Conservation (phyloP, 495 filamentous ascomycete genomes). For the Cryomyces antarcticus region DNA sequence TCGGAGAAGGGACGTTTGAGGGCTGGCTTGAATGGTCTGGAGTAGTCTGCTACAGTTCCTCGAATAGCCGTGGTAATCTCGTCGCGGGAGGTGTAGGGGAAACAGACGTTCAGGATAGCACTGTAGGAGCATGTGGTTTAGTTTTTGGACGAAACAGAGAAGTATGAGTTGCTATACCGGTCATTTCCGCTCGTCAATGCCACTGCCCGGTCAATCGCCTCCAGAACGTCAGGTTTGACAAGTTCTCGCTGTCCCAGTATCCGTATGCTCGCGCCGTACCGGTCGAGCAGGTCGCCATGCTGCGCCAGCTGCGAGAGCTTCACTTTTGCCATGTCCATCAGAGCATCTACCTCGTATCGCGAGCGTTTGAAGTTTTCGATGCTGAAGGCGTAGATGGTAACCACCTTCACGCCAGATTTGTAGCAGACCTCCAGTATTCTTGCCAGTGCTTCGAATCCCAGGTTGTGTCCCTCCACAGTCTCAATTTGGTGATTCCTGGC, state of each 20-base stretch:
- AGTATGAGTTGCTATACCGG: too few species aligned
- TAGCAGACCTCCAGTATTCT: slow-evolving; percentile 95
- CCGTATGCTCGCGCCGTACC: slow-evolving; percentile 72
- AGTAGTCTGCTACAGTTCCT: slow-evolving; percentile 66
- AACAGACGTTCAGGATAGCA: slow-evolving; percentile 84
- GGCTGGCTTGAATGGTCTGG: slow-evolving; percentile 34
- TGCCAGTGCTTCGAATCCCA: slow-evolving; percentile 89
- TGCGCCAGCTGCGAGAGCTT: slow-evolving; percentile 80
- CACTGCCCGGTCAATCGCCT: slow-evolving; percentile 64
- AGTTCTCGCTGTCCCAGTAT: slow-evolving; percentile 67
- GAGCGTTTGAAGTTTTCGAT: slow-evolving; percentile 98
- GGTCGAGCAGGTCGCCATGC: slow-evolving; percentile 81
- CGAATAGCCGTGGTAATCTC: slow-evolving; percentile 89
- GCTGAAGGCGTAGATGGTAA: slow-evolving; percentile 94
- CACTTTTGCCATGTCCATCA: slow-evolving; percentile 95
- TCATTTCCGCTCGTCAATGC: slow-evolving; percentile 45
- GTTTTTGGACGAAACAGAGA: too few species aligned
- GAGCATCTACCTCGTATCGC: slow-evolving; percentile 89
- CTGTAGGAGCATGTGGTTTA: slow-evolving; percentile 13
- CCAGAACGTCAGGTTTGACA: slow-evolving; percentile 66
- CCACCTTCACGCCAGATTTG: slow-evolving; percentile 81
- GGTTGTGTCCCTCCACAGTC: slow-evolving; percentile 88
- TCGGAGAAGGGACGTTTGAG: slow-evolving; percentile 56
- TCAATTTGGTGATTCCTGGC: slow-evolving; percentile 80
- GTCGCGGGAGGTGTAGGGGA: slow-evolving; percentile 87